Evolutionary conservation across 768 basidiomycete species (phyloP), one percentile per base, ranked within the genome.

Genomic region (Filobasidium wieringae): DNA sequence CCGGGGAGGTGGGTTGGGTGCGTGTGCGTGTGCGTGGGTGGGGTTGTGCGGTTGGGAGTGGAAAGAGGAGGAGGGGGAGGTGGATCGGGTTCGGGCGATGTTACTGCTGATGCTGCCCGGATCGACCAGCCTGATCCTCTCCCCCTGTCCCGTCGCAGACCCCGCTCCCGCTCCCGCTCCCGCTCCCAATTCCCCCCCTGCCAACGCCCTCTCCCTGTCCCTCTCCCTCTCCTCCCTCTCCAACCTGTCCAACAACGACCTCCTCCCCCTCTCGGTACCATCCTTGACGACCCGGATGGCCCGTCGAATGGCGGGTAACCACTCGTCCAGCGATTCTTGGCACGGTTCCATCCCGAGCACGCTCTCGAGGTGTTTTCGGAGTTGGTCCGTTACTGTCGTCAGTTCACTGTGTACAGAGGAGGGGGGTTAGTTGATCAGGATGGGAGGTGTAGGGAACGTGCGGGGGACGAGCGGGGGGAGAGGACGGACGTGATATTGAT

Each of bases 271-370:
- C 43, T 19, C 26, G 2, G 4, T 6, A 32, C 29, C 24, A 53
- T 36, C 63, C 82, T 81, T 24, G n/a, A 99, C 78, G 68, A 81
- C 84, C 33, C 90, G 92, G 69, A 97, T 96, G 69, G 95, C 93
- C 66, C 80, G 80, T 53, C 93, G 84, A 47, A 99, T 92, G 63
- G 80, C 82, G 26, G 93, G 93, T 3, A 96, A 82, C 75, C 88
- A 95, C 1, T 84, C 76, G 45, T 91, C 87, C 51, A 99, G 83
- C 62, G 86, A 91, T 53, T 87, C 84, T 4, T 80, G 78, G 1
- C 80, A 84, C 32, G 93, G 89, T 54, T 93, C 88, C 74, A 96
- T 92, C 4, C 89, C 83, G 27, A 97, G 79, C 68, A 88, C 90
- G 65, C 83, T 81, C 74, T 99, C 95, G 54, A 99, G 83, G 30